Base-by-base conservation (phyloP, 2,329 filamentous ascomycete genomes). In the Venturia oleaginea region DNA sequence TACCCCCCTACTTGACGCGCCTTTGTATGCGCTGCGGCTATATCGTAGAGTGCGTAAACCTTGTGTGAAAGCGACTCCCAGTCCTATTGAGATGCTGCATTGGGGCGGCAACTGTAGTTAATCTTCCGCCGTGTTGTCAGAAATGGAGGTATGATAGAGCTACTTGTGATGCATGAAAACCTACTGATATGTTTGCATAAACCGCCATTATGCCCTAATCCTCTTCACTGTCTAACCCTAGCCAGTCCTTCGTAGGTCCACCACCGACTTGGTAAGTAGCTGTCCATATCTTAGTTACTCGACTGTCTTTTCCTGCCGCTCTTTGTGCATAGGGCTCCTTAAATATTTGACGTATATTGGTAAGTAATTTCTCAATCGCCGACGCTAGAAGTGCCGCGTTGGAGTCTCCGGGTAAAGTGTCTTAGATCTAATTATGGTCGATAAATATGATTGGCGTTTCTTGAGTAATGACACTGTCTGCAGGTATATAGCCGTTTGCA, bases 181-280 rank as follows among this genome's bases (percentile, higher is more conserved):
- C 27, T 22, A 55, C 51, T 24, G 51, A 55, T 55, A 55, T n/a
- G 51, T 55, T 55, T 27, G 51, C 51, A 22, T 55, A 22, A 6
- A 55, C 51, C 2, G 24, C 19, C n/a, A 27, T 27, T n/a, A 55
- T 4, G n/a, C 51, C 51, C 15, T 3, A n/a, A 27, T 55, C 51
- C 2, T 15, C 17, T 55, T 55, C 51, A 27, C 32, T 34, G 8
- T 55, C 51, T 22, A 55, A 34, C 2, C 51, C 51, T 55, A 22
- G 51, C 51, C 51, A 55, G 51, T 55, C 51, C 17, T 55, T 55
- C 51, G n/a, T 55, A 27, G 51, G 51, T 22, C 51, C 51, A 34
- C 51, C 51, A 34, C 2, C 7, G 17, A 55, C 13, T 5, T 2
- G 5, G n/a, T 30, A 55, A 27, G 6, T 15, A 27, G 22, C 27